These are phyloP conservation scores for Debaryomyces prosopidis DNA, from an alignment of 805 yeast genomes.

Conservation along the genomic window DNA sequence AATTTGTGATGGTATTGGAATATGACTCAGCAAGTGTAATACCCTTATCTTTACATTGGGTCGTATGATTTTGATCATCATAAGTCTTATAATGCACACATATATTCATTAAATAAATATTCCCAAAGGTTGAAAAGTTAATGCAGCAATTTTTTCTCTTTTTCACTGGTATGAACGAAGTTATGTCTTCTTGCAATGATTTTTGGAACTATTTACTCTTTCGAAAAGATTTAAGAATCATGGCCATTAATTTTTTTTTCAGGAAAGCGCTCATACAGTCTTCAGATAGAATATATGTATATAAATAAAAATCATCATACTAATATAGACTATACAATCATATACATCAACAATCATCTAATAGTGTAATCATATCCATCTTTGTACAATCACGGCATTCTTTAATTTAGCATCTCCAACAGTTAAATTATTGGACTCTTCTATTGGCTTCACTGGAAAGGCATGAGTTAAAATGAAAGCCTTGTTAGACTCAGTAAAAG, in stretches of 20 bases:
- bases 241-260: neutral
- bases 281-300: neutral
- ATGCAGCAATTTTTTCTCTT: too few relatives aligned
- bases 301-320: too few relatives aligned
- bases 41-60: slow-evolving; percentile 4
- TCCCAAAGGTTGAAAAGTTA: too few relatives aligned
- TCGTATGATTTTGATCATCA: slow-evolving; percentile 4
- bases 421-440: slow-evolving; percentile 48
- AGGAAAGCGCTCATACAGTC: neutral
- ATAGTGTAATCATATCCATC: slow-evolving; percentile 53
- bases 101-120: too few relatives aligned
- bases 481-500: slow-evolving; percentile 46
- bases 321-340: too few relatives aligned
- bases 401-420: slow-evolving; percentile 74
- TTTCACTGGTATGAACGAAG: too few relatives aligned
- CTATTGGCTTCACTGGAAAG: slow-evolving; percentile 77
- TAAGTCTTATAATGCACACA: neutral
- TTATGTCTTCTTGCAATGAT: too few relatives aligned
- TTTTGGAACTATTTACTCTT: too few relatives aligned
- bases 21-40: neutral
- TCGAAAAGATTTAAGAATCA: too few relatives aligned
- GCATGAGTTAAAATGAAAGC: slow-evolving; percentile 71
- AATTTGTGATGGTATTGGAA: neutral
- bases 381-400: slow-evolving; percentile 87
- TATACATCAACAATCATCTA: too few relatives aligned